Evolutionary conservation across 345 rosid species (phyloP).

Genomic region (Limnanthes douglasii): DNA sequence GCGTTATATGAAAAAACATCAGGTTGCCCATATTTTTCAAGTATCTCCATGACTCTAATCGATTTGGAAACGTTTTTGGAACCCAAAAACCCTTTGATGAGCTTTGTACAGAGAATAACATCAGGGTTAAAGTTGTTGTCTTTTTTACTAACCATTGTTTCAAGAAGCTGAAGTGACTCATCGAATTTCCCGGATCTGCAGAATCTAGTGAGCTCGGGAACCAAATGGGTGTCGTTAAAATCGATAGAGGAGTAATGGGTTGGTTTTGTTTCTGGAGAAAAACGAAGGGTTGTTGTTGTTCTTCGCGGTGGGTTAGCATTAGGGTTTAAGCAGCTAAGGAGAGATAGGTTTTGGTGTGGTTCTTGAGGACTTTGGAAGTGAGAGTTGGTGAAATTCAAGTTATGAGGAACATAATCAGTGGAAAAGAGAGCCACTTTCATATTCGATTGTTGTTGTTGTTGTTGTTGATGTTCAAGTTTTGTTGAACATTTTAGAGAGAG

Average conservation of each 20-base stretch:
- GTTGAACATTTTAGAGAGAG: no score
- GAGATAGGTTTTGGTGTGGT: conserved; percentile 1
- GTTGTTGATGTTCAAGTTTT: no score
- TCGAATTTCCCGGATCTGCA: conserved; percentile 40
- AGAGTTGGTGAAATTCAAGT: conserved; percentile 14
- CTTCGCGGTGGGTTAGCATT: conserved; percentile 5
- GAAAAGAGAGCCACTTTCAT: conserved; percentile 22
- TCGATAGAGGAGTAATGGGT: conserved; percentile 36
- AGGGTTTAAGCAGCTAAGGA: conserved; percentile 11
- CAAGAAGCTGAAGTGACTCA: conserved; percentile 64
- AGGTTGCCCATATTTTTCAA: conserved; percentile 55
- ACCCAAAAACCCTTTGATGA: conserved; percentile 55
- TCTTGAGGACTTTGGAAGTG: conserved; percentile 8
- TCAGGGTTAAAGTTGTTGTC: conserved; percentile 61
- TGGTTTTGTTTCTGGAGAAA: conserved; percentile 25
- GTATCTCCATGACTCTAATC: conserved; percentile 53
- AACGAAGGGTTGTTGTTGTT: conserved; percentile 4
- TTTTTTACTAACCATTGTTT: conserved; percentile 40
- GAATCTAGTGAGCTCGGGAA: conserved; percentile 40
- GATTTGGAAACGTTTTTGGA: conserved; percentile 43
- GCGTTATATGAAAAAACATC: conserved; percentile 79
- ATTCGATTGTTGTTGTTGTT: no score
- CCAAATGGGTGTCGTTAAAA: conserved; percentile 37
- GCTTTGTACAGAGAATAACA: conserved; percentile 61
- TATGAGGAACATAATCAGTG: conserved; percentile 14